Evolutionary conservation across 2,329 filamentous ascomycete species (phyloP).

Genomic region (Fusarium piperis): DNA sequence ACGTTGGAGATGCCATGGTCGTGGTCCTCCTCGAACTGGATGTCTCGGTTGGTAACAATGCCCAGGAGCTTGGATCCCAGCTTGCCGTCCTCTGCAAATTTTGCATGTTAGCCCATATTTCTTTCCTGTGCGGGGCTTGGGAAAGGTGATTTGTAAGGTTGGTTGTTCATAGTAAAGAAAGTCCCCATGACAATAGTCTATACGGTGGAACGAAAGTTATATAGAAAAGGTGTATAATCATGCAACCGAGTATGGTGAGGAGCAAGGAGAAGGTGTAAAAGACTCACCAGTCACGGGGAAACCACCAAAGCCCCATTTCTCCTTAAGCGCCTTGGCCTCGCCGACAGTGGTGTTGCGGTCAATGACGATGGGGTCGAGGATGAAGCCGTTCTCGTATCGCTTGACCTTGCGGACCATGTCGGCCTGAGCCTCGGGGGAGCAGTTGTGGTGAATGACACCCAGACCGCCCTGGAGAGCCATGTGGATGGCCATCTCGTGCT

Average conservation of each 20-base stretch:
- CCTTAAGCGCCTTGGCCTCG: slow-evolving; percentile 91
- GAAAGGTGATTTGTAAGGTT: slow-evolving; percentile 31
- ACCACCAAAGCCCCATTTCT: slow-evolving; percentile 98
- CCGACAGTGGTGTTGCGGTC: slow-evolving; percentile 86
- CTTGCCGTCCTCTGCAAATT: slow-evolving; percentile 81
- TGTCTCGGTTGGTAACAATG: slow-evolving; percentile 97
- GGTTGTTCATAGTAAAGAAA: slow-evolving; percentile 50
- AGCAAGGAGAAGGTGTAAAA: slow-evolving; percentile 20
- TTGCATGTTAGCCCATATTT: slow-evolving; percentile 34
- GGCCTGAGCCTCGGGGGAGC: slow-evolving; percentile 94
- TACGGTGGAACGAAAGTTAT: slow-evolving; percentile 99
- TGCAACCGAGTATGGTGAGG: slow-evolving; percentile 47
- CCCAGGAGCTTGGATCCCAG: slow-evolving; percentile 95
- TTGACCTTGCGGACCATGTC: slow-evolving; percentile 99
- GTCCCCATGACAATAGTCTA: slow-evolving; percentile 86
- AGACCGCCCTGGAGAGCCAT: slow-evolving; percentile 89
- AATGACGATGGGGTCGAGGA: slow-evolving; percentile 93
- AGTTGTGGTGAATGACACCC: slow-evolving; percentile 99
- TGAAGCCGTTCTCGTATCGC: slow-evolving; percentile 99
- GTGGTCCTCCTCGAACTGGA: slow-evolving; percentile 89
- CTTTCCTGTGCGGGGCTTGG: slow-evolving; percentile 24
- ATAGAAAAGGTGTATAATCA: slow-evolving; percentile 85
- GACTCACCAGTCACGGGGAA: slow-evolving; percentile 97
- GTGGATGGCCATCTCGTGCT: slow-evolving; percentile 99
- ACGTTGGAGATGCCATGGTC: slow-evolving; percentile 81